Base-by-base conservation (phyloP, 768 basidiomycete genomes). In the Pleurotus cornucopiae region DNA sequence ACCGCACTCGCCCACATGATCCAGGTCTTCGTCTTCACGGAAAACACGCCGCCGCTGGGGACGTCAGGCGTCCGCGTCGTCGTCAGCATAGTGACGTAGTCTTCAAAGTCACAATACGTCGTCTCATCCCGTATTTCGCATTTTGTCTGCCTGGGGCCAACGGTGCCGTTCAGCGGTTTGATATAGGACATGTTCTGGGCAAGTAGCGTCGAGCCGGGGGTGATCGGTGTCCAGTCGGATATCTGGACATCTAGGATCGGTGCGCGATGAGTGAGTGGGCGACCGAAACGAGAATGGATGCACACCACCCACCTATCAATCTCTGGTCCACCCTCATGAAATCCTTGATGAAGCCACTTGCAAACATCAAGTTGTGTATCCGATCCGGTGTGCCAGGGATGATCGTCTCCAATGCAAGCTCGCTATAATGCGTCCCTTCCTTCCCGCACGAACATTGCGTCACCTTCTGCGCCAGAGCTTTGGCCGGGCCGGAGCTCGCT, bases 281-380 rank as follows among this genome's bases (percentile, higher is more conserved):
- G 34, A 44, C 26, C 30, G 18, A 23, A 16, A 38, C 34, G 14
- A 18, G 18, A 9, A 58, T 12, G 25, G 18, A 16, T 25, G 16
- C 26, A 54, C 16, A 12, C 2, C 16, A 73, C 88, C 60, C 62
- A 95, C 97, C 96, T 14, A 78, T 74, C 14, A 98, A 76, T 67
- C 91, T 94, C 73, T 98, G 94, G 60, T 92, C 83, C n/a, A 84
- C 81, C 25, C 78, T 73, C 86, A 98, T 84, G 68, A 98, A 99
- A 43, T 91, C 91, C 70, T 95, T 97, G 64, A 95, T 86, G 72
- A 97, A 98, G 39, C 85, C 94, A 70, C 93, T 95, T 45, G 93
- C 86, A 66, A 98, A 98, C 77, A 98, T 92, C 64, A 99, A 75
- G 67, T 93, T 94, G 73, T 97, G 90, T 46, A 98, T 91, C 74